Conservation (phyloP, 306 rosid genomes). For the Mucuna pruriens region DNA sequence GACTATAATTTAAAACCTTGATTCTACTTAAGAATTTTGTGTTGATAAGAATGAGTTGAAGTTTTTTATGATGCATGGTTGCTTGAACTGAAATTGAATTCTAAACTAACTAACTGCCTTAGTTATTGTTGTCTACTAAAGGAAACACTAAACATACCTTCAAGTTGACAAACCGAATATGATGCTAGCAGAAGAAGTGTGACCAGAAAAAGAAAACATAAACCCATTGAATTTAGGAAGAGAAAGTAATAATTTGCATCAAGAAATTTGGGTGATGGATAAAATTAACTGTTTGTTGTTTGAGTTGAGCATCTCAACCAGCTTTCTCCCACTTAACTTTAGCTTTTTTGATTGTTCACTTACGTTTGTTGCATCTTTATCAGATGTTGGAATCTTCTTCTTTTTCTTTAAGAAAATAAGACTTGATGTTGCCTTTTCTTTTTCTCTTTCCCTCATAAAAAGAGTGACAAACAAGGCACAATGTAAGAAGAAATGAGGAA, state of each 20-base stretch:
- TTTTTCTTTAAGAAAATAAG: constrained; percentile 45
- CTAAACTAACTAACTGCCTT: neutral
- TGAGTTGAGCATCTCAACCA: constrained; percentile 45
- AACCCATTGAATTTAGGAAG: constrained; percentile 67
- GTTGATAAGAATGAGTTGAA: neutral
- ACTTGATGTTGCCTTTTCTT: constrained; percentile 36
- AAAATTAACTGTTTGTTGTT: constrained; percentile 47
- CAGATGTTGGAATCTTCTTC: constrained; percentile 63
- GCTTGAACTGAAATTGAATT: constrained; percentile 31
- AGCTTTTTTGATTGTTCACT: constrained; percentile 58
- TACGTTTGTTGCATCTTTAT: constrained; percentile 54
- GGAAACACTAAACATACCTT: constrained; percentile 78
- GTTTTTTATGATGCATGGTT: constrained; percentile 1
- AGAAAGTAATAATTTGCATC: constrained; percentile 39
- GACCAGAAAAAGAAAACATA: constrained; percentile 45
- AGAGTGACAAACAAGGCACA: constrained; percentile 38
- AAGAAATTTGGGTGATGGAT: constrained; percentile 37
- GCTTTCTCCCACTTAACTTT: constrained; percentile 45
- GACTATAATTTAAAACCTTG: no score
- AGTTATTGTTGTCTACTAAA: neutral
- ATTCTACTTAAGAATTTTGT: neutral
- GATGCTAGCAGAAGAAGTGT: constrained; percentile 51
- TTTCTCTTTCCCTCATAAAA: constrained; percentile 4
- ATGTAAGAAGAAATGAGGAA: neutral
- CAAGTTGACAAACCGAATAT: constrained; percentile 64